Conservation (phyloP, 2,329 filamentous ascomycete genomes). For the Fusarium sororula region DNA sequence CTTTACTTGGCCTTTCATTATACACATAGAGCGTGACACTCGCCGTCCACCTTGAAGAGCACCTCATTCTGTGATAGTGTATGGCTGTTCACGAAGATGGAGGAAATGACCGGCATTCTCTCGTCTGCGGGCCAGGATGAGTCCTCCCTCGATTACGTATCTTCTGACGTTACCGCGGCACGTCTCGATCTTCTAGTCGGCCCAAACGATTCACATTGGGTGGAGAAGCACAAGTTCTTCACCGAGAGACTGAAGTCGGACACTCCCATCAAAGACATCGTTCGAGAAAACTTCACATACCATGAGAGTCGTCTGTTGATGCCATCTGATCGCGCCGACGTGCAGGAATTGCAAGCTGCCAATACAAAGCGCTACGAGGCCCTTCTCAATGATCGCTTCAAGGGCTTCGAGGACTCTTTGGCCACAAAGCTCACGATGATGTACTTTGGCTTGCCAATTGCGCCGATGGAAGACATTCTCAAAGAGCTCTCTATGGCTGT, state of each 20-base stretch:
- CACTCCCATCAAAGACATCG: constrained; percentile 43
- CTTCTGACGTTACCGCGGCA: background rate
- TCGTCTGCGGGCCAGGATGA: background rate
- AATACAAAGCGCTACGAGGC: constrained; percentile 44
- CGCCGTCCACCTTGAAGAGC: background rate
- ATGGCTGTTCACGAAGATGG: background rate
- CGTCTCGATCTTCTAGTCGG: constrained; percentile 38
- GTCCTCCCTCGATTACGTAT: background rate
- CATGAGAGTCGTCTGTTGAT: constrained; percentile 48
- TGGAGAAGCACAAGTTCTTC: constrained; percentile 46
- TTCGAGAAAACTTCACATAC: constrained; percentile 46
- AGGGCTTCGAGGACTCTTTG: constrained; percentile 40
- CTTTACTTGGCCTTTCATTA: background rate
- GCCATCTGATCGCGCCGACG: constrained; percentile 38
- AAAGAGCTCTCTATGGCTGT: constrained; percentile 39
- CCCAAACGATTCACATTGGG: constrained; percentile 36
- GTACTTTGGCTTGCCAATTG: constrained; percentile 58
- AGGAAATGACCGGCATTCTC: background rate
- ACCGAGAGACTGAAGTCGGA: constrained; percentile 35
- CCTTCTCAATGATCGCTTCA: constrained; percentile 47
- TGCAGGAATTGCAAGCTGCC: constrained; percentile 46
- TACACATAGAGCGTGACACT: background rate
- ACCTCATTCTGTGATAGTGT: background rate
- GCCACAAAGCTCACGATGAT: constrained; percentile 56
- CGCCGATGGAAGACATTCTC: constrained; percentile 44